Base-by-base conservation (phyloP, 306 rosid species). In the Abrus precatorius region DNA sequence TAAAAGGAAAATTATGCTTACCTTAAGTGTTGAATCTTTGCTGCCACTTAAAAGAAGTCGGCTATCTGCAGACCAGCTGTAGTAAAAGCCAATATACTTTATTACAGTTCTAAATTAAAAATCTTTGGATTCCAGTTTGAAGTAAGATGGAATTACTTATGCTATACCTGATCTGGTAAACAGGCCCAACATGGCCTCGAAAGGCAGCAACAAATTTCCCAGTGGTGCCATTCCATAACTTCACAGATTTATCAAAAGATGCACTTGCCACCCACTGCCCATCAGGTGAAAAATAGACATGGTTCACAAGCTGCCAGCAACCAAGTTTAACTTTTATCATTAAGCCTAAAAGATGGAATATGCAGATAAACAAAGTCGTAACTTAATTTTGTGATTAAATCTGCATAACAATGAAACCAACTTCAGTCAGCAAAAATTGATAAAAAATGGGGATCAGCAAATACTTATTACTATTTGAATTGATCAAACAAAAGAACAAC, bases 261-360 rank as follows among this genome's bases (percentile, higher is more conserved):
- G 96, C 97, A 85, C 98, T 95, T 38, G 99, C 98, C 62, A 95
- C 80, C 98, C 99, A 95, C 89, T 89, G 98, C 40, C 99, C 99
- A 69, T 95, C 99, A 70, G 98, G 99, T 29, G 99, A 95, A 85
- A 95, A 95, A 83, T 85, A 88, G 41, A 95, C 98, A 73, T 95
- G 96, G 85, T 93, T 95, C 82, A 93, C 99, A 63, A 90, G 92
- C 99, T 95, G 92, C 77, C 72, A 72, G 79, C 30, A 75, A 77
- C 66, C 44, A 82, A 59, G 59, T 69, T 41, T 36, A 81, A 67
- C 11, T 49, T 75, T n/a, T 27, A 69, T 56, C 62, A 70, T 45
- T 63, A 66, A 56, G 41, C 82, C 45, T 57, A 67, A 57, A 70
- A 77, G 63, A 65, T 29, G 53, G 61, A 78, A 43, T 29, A 38